phyloP scores from a whole-genome alignment of 176 grass and related monocot genomes.

The Raddia guianensis region DNA sequence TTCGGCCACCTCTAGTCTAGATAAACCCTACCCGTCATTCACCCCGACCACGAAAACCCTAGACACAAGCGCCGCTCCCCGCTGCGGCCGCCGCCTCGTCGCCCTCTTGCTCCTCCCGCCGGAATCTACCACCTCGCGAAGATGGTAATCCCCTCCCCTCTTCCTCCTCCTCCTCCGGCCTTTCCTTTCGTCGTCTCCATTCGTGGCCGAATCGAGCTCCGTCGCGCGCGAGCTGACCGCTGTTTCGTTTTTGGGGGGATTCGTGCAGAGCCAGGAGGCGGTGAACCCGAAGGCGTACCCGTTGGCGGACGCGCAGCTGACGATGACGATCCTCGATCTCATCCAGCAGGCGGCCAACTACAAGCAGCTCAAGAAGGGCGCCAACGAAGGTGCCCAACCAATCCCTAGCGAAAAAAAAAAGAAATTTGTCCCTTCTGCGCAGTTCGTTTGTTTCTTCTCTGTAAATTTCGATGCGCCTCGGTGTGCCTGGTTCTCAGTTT shows the following conservation, averaged over 20 bases:
- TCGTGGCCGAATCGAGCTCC: background rate
- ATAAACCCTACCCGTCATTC: conserved; percentile 45
- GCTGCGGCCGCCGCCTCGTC: conserved; percentile 31
- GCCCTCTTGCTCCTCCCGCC: background rate
- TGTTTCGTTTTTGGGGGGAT: background rate
- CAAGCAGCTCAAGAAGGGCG: conserved; percentile 93
- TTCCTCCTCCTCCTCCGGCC: background rate
- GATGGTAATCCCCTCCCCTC: conserved; percentile 23
- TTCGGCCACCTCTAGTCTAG: too few species aligned
- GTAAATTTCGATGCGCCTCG: background rate
- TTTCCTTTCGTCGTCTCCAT: background rate
- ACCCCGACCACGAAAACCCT: conserved; percentile 36
- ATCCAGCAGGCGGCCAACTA: conserved; percentile 84
- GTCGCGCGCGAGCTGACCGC: background rate
- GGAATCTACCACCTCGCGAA: background rate
- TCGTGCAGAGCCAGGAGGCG: conserved; percentile 63
- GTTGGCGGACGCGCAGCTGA: conserved; percentile 77
- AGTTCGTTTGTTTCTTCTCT: background rate
- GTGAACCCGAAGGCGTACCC: conserved; percentile 93
- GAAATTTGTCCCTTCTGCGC: background rate
- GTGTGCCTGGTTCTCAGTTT: background rate
- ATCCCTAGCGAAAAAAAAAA: background rate
- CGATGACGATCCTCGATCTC: conserved; percentile 68
- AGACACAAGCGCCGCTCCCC: background rate
- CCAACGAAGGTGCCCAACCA: conserved; percentile 66